These are phyloP conservation scores for Yamadazyma nakazawae DNA, from an alignment of 805 yeast genomes.

Conservation along the genomic window DNA sequence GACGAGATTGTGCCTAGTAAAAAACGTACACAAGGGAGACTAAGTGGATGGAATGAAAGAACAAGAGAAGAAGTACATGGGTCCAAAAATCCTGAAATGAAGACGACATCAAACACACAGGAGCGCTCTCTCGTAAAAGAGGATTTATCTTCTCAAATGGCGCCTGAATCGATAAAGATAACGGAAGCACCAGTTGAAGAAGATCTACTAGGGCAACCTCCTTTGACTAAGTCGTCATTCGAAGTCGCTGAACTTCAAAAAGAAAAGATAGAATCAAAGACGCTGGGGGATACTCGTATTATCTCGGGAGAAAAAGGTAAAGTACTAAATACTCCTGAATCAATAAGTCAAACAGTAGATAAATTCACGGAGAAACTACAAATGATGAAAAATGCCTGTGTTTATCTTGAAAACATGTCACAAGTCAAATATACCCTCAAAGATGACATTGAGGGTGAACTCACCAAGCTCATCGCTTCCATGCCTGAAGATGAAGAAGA, in stretches of 20 bases:
- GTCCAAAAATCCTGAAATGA: too few relatives aligned
- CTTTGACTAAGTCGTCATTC: neutral
- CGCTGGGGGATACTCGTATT: too few relatives aligned
- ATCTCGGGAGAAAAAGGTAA: too few relatives aligned
- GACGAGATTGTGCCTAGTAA: neutral
- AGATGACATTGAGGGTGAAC: constrained; percentile 64
- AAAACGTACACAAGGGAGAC: neutral
- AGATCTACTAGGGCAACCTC: neutral
- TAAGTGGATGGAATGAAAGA: neutral
- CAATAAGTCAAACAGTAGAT: neutral
- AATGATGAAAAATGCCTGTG: constrained; percentile 34
- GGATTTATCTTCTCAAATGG: too few relatives aligned
- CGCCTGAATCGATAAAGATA: too few relatives aligned
- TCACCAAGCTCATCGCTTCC: constrained; percentile 60
- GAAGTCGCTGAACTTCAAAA: neutral
- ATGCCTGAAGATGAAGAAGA: constrained; percentile 69
- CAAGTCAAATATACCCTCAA: constrained; percentile 41
- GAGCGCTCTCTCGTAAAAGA: too few relatives aligned
- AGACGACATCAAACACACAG: too few relatives aligned
- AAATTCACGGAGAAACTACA: constrained; percentile 12
- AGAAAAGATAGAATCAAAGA: neutral
- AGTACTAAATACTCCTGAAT: too few relatives aligned
- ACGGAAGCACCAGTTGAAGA: neutral
- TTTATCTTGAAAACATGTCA: constrained; percentile 30
- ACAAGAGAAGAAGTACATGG: too few relatives aligned